Evolutionary conservation across 768 basidiomycete genomes (phyloP), one percentile per base, ranked within the genome.

Genomic region (Asterophora parasitica): DNA sequence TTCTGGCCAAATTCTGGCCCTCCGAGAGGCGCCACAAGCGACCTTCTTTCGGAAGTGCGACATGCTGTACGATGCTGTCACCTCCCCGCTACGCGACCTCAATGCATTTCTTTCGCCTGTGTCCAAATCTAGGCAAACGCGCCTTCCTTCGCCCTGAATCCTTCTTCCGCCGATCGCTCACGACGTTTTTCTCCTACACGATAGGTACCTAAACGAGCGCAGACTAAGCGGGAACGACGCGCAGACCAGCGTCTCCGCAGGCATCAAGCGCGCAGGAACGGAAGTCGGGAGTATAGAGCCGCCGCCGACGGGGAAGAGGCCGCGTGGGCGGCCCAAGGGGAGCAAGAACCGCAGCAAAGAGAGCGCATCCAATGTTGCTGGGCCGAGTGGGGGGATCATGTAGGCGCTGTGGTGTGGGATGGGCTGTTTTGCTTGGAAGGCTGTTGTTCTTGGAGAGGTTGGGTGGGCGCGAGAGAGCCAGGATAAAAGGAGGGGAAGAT

Each of bases 261-360:
- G 61, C 41, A 37, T 51, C 50, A 66, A 73, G 61, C 60, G 68
- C 32, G 51, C 52, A 17, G 61, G 61, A 0, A 54, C 57, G 16
- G 57, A 61, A 17, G 44, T 53, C 19, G 39, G 44, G 42, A 46
- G 20, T 52, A 46, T 17, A 31, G 68, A 66, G 11, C 58, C 50
- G 12, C 62, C 57, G 16, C 54, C 53, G 20, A 55, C 57, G 12
- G 61, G 60, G 6, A 85, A 84, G 52, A 65, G 82, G 11, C 80
- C 83, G 0, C 69, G 84, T 35, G 84, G 84, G 20, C 66, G 84
- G 7, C 84, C 84, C 28, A 83, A 81, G 57, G 85, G 85, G 2
- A 87, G 84, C 60, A 85, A 82, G 63, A 85, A 84, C 51, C 65
- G 63, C 30, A 44, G 42, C 36, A 61, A 57, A n/a, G 53, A 50